Evolutionary conservation across 75 land plant species (phyloP).

Genomic region (Ceratopteris richardii): DNA sequence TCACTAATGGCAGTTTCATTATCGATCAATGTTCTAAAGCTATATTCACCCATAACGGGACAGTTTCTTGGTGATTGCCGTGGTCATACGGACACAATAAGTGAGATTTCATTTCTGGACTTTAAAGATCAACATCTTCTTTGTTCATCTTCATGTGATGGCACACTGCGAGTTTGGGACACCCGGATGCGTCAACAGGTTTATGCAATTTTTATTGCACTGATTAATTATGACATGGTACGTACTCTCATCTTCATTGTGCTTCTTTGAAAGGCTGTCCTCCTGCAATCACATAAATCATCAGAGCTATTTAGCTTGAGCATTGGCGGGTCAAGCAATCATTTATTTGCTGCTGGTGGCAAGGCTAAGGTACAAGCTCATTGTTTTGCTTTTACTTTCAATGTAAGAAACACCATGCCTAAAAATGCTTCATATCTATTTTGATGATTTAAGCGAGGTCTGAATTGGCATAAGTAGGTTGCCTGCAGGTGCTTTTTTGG

Average conservation of each 20-base stretch:
- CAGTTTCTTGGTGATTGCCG: slow-evolving; percentile 73
- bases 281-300: slow-evolving; percentile 35
- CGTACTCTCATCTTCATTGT: no score
- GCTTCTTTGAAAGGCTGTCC: slow-evolving; percentile 74
- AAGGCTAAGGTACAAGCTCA: slow-evolving; percentile 55
- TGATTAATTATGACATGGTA: no score
- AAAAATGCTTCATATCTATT: no score
- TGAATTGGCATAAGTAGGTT: slow-evolving; percentile 7
- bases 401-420: no score
- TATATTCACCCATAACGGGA: slow-evolving; percentile 75
- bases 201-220: no score
- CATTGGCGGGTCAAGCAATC: slow-evolving; percentile 56
- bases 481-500: slow-evolving; percentile 75
- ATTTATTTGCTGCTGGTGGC: slow-evolving; percentile 79
- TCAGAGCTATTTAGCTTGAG: slow-evolving; percentile 72
- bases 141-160: slow-evolving; percentile 81
- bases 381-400: neutral
- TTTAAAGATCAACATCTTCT: slow-evolving; percentile 42
- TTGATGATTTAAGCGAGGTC: neutral
- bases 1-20: slow-evolving; percentile 80
- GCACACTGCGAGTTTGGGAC: slow-evolving; percentile 88
- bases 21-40: slow-evolving; percentile 74
- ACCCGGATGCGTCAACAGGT: slow-evolving; percentile 62
- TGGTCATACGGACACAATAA: slow-evolving; percentile 67
- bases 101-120: slow-evolving; percentile 55